Conservation (phyloP, 2,329 filamentous ascomycete genomes). For the Claviceps sp. region DNA sequence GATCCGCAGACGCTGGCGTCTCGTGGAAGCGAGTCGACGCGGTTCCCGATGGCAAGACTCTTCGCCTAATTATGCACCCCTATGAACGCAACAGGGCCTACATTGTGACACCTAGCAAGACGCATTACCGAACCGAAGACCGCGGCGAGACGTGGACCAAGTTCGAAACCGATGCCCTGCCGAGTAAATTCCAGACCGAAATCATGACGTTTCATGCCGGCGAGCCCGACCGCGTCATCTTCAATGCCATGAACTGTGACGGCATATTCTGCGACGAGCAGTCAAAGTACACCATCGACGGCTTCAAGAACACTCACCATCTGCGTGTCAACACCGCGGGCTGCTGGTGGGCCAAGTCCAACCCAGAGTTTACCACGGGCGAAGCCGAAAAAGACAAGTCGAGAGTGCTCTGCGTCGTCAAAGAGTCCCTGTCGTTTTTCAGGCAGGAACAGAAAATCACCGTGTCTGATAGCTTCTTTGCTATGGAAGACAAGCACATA, state of each 20-base stretch:
- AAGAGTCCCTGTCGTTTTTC: constrained; percentile 56
- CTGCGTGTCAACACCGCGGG: constrained; percentile 57
- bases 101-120: constrained; percentile 52
- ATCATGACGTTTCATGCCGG: constrained; percentile 66
- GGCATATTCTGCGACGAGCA: constrained; percentile 50
- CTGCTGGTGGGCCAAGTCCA: constrained; percentile 79
- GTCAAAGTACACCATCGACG: constrained; percentile 67
- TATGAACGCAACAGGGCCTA: constrained; percentile 70
- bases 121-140: constrained; percentile 75
- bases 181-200: constrained; percentile 36
- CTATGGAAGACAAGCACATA: constrained; percentile 30
- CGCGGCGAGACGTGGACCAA: constrained; percentile 67
- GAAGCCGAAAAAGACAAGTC: constrained; percentile 50
- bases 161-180: constrained; percentile 51
- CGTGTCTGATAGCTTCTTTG: constrained; percentile 75
- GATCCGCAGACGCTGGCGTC: constrained; percentile 68
- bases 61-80: constrained; percentile 60
- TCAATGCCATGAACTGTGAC: constrained; percentile 60
- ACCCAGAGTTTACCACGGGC: constrained; percentile 58
- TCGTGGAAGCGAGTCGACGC: constrained; percentile 56
- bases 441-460: constrained; percentile 65
- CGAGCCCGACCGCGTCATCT: constrained; percentile 75
- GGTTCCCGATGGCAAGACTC: constrained; percentile 48
- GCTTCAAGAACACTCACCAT: constrained; percentile 57
- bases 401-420: constrained; percentile 68